Evolutionary conservation across 257 asterid species (phyloP).

Genomic region (Solanum peruvianum): DNA sequence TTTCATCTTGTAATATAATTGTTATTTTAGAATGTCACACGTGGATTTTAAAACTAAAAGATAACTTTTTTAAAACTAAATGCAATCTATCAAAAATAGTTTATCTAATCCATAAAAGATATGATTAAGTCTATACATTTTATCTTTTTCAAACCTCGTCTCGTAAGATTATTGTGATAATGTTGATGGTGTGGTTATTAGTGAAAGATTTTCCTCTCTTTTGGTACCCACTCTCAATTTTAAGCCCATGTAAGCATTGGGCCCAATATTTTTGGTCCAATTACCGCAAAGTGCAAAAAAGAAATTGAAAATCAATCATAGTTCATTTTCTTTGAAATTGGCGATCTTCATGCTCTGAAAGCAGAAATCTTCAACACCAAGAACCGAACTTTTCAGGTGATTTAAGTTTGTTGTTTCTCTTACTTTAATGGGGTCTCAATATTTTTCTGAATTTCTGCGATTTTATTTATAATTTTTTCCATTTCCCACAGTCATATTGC

Average conservation of each 20-base stretch:
- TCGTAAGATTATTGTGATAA: too few relatives aligned
- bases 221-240: too few relatives aligned
- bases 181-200: too few relatives aligned
- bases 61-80: too few relatives aligned
- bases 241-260: neutral
- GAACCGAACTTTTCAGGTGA: neutral
- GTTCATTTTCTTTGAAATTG: neutral
- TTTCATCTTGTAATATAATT: too few relatives aligned
- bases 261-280: neutral
- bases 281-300: neutral
- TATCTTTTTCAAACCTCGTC: too few relatives aligned
- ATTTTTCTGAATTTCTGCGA: neutral
- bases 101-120: too few relatives aligned
- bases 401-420: neutral
- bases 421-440: neutral
- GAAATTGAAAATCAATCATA: neutral
- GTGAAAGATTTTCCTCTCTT: too few relatives aligned
- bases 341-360: neutral
- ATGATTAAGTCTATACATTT: too few relatives aligned
- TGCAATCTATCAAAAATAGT: too few relatives aligned
- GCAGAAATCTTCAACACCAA: neutral
- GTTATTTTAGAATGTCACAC: too few relatives aligned
- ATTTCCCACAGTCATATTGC: neutral
- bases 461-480: neutral
- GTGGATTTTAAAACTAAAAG: too few relatives aligned